Percentiles rank a stretch among this genome's conserved stretches.
Conservation (phyloP, 495 filamentous ascomycete species). For the Aspergillus nanangensis region DNA sequence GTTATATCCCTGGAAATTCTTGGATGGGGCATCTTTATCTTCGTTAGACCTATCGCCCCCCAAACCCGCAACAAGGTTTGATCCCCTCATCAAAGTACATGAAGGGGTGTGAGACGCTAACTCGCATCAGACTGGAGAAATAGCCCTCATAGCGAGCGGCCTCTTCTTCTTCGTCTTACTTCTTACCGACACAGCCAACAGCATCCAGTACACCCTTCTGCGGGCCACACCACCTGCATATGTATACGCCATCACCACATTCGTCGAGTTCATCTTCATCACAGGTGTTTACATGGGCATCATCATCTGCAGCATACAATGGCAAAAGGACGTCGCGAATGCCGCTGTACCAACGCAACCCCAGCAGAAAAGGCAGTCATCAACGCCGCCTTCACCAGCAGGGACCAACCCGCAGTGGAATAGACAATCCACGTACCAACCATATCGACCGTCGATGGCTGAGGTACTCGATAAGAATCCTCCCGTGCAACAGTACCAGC, state of each 20-base stretch:
- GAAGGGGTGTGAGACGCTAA: background rate
- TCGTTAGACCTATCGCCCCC: background rate
- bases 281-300: slow-evolving; percentile 20
- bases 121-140: background rate
- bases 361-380: background rate
- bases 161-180: background rate
- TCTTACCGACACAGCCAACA: background rate
- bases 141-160: background rate
- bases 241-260: background rate
- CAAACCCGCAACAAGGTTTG: background rate
- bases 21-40: slow-evolving; percentile 1
- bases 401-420: background rate
- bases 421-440: background rate
- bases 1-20: slow-evolving; percentile 14
- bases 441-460: background rate
- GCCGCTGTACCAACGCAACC: background rate
- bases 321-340: slow-evolving; percentile 3
- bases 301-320: slow-evolving; percentile 16
- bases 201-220: background rate
- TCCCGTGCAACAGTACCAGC: background rate
- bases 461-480: background rate
- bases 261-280: slow-evolving; percentile 17
- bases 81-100: background rate
- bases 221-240: slow-evolving; percentile 6
- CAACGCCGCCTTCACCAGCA: background rate